Evolutionary conservation across 305 asterid species (phyloP).

Genomic region (Coffea humblotiana): DNA sequence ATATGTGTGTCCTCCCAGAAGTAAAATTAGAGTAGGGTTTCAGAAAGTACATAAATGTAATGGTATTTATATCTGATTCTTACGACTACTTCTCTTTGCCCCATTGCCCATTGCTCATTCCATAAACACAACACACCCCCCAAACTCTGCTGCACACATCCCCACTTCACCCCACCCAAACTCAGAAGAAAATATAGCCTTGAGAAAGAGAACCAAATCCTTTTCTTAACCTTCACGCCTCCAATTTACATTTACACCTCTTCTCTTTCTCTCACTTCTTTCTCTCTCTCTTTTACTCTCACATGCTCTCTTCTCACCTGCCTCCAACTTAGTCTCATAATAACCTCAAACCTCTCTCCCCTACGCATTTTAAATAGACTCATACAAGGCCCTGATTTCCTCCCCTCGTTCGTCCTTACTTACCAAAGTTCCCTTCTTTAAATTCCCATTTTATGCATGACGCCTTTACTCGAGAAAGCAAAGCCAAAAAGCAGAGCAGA

Average conservation of each 20-base stretch:
- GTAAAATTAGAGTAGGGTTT: background rate
- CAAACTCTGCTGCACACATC: conserved; percentile 27
- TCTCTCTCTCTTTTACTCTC: background rate
- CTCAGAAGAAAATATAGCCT: conserved; percentile 47
- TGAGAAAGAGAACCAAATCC: conserved; percentile 52
- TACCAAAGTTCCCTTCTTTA: conserved; percentile 3
- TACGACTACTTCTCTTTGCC: background rate
- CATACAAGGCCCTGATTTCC: conserved; percentile 3
- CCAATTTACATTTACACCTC: conserved; percentile 27
- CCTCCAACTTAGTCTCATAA: conserved; percentile 19
- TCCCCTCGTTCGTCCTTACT: conserved; percentile 7
- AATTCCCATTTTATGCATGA: conserved; percentile 20
- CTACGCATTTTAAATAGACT: conserved; percentile 23
- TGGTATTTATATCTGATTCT: conserved; percentile 11
- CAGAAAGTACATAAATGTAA: conserved; percentile 5
- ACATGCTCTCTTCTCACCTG: background rate
- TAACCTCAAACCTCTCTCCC: conserved; percentile 19
- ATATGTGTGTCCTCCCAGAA: background rate
- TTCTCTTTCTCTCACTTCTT: background rate
- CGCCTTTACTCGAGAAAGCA: too few relatives aligned
- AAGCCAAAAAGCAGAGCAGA: background rate
- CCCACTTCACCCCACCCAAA: background rate
- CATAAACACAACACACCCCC: conserved; percentile 21
- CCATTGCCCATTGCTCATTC: conserved; percentile 23
- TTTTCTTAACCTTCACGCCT: conserved; percentile 67